These are phyloP conservation scores for Gossypium davidsonii DNA, from an alignment of 441 rosid species.

Conservation along the genomic window DNA sequence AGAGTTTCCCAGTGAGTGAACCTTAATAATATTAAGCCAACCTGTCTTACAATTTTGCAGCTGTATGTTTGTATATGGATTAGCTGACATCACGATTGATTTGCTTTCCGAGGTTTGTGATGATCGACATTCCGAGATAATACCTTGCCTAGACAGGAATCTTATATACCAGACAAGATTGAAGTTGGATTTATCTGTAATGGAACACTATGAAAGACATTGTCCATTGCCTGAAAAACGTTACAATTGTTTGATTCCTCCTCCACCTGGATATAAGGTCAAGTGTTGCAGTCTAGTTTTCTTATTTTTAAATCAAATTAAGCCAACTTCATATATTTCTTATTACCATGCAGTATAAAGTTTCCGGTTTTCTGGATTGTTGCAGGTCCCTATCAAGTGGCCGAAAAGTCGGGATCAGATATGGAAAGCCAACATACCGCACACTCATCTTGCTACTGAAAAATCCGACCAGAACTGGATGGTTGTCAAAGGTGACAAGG, in stretches of 20 bases:
- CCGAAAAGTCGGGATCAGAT: slow-evolving; percentile 97
- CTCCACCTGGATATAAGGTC: slow-evolving; percentile 92
- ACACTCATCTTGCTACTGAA: slow-evolving; percentile 93
- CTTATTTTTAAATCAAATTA: neutral
- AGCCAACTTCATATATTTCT: neutral
- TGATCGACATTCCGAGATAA: slow-evolving; percentile 88
- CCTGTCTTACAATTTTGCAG: slow-evolving; percentile 6
- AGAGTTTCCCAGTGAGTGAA: slow-evolving; percentile 81
- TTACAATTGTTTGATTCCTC: slow-evolving; percentile 94
- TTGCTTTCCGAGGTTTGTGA: slow-evolving; percentile 64
- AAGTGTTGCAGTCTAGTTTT: neutral
- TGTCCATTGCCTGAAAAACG: slow-evolving; percentile 88
- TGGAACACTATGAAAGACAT: slow-evolving; percentile 99
- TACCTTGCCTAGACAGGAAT: slow-evolving; percentile 92
- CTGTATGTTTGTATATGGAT: neutral
- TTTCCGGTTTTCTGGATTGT: neutral
- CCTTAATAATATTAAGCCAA: neutral
- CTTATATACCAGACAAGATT: slow-evolving; percentile 87
- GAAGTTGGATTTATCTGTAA: slow-evolving; percentile 87
- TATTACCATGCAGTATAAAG: neutral
- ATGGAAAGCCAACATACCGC: slow-evolving; percentile 97
- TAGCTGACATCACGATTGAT: neutral
- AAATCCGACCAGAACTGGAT: slow-evolving; percentile 99
- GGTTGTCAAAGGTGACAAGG: slow-evolving; percentile 94
- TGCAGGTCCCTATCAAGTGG: slow-evolving; percentile 92